Base-by-base conservation (phyloP, 371 early-diverging fungal genomes). In the Syncephalastrum racemosum region DNA sequence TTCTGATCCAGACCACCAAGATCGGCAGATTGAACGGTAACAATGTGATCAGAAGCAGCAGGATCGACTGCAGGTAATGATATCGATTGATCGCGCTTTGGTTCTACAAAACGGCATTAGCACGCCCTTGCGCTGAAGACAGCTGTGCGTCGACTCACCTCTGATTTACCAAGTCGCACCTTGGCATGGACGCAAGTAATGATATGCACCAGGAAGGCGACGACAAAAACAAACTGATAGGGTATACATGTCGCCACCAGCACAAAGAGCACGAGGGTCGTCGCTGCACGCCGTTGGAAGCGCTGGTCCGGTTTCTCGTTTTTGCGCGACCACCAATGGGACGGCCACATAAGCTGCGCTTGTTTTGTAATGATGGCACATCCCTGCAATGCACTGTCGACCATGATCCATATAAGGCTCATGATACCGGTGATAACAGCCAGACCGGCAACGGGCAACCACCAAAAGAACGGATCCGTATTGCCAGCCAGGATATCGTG, bases 141-240 rank as follows among this genome's bases (percentile, higher is more conserved):
- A 15, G 60, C 15, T 14, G 53, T 44, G 42, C 61, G 69, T 57
- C 10, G 15, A 13, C 8, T 46, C 10, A 7, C 44, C 19, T n/a
- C n/a, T 44, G 10, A 50, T 76, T 72, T 76, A 79, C 83, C 10
- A 64, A 51, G 42, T 58, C 52, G 57, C 71, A 70, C 23, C 71
- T 74, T 16, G 63, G 53, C 18, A 76, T 50, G 53, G 5, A 86
- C 72, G 48, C 85, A 83, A 4, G 84, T 83, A 22, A 88, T 73
- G 41, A 84, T 78, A 52, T 91, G 92, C 8, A 89, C 88, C 23
- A 90, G 59, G 57, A 89, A 88, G 2, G 90, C 87, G 19, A 88
- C 85, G 3, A 90, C 73, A 71, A 89, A 92, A 0, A 88, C 89
- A 77, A 90, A 89, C 63, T 92, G 92, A 68, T 90, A 92, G 1